These are phyloP conservation scores for Leccinellum luteum DNA, from an alignment of 768 basidiomycete genomes.

Conservation along the genomic window DNA sequence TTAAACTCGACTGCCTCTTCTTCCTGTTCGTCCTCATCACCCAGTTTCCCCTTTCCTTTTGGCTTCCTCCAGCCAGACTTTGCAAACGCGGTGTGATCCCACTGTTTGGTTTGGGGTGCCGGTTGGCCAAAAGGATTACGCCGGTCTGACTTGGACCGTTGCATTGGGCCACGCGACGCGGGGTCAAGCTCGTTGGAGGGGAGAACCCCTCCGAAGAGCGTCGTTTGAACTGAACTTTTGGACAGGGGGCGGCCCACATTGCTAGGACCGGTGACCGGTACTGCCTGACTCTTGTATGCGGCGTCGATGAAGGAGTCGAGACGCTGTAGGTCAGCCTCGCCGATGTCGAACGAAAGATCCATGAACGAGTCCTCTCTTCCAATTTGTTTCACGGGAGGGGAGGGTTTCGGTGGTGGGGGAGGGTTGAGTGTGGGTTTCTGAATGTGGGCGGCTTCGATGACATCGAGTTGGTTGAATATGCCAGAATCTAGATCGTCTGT, in stretches of 20 bases:
- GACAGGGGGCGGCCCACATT: slow-evolving; percentile 25
- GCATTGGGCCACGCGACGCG: slow-evolving; percentile 35
- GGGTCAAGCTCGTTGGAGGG: slow-evolving; percentile 31
- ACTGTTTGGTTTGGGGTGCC: slow-evolving; percentile 70
- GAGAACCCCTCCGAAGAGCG: slow-evolving; percentile 61
- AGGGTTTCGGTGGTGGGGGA: slow-evolving; percentile 4
- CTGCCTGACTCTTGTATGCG: slow-evolving; percentile 40
- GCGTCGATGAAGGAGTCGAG: slow-evolving; percentile 54
- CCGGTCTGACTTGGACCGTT: slow-evolving; percentile 41
- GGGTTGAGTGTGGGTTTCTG: slow-evolving; percentile 32
- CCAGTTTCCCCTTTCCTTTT: slow-evolving; percentile 53
- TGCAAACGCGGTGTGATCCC: slow-evolving; percentile 90
- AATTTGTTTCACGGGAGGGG: slow-evolving; percentile 10
- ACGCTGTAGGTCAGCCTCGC: slow-evolving; percentile 51
- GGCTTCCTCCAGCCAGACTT: slow-evolving; percentile 67
- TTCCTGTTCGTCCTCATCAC: slow-evolving; percentile 53
- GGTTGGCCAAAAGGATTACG: slow-evolving; percentile 50
- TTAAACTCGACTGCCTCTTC: slow-evolving; percentile 70
- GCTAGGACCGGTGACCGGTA: slow-evolving; percentile 41
- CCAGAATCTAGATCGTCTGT: slow-evolving; percentile 63
- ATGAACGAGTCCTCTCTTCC: slow-evolving; percentile 45
- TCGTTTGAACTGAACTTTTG: slow-evolving; percentile 54
- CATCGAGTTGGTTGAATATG: slow-evolving; percentile 59
- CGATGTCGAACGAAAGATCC: slow-evolving; percentile 56
- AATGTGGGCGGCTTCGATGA: slow-evolving; percentile 61